Evolutionary conservation across 306 rosid species (phyloP).

Genomic region (Gynostemma pentaphyllum): DNA sequence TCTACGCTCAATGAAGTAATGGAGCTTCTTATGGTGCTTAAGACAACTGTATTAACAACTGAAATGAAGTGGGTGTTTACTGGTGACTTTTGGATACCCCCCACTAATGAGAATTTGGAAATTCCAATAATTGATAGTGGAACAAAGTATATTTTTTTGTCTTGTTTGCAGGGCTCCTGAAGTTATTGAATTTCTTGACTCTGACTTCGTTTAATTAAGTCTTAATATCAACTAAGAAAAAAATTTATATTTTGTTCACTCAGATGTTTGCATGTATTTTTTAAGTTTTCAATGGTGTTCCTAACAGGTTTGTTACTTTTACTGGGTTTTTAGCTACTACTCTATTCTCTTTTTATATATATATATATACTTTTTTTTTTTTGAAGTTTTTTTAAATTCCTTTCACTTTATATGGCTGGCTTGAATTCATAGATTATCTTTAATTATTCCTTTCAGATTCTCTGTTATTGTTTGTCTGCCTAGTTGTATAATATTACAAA

Average conservation of each 20-base stretch:
- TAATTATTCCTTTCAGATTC: background rate
- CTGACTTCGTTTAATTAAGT: background rate
- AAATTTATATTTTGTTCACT: background rate
- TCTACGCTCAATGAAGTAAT: too few relatives aligned
- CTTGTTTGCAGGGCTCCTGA: too few relatives aligned
- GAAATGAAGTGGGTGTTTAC: background rate
- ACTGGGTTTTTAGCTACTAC: background rate
- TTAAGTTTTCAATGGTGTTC: too few relatives aligned
- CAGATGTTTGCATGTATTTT: background rate
- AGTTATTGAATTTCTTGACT: background rate
- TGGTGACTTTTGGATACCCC: background rate
- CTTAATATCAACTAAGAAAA: background rate
- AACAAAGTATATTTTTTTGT: too few relatives aligned
- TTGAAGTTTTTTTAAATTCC: too few relatives aligned
- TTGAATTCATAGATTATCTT: background rate
- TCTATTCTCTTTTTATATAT: too few relatives aligned
- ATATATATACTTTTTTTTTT: too few relatives aligned
- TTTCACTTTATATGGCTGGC: background rate
- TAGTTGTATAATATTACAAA: background rate
- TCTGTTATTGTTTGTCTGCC: background rate
- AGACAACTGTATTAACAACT: background rate
- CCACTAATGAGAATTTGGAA: background rate
- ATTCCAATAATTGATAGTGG: background rate
- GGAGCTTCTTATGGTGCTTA: background rate
- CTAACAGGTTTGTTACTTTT: background rate